Evolutionary conservation across 495 filamentous ascomycete species (phyloP), one percentile per base, ranked within the genome.

Genomic region (Aspergillus cristatus): DNA sequence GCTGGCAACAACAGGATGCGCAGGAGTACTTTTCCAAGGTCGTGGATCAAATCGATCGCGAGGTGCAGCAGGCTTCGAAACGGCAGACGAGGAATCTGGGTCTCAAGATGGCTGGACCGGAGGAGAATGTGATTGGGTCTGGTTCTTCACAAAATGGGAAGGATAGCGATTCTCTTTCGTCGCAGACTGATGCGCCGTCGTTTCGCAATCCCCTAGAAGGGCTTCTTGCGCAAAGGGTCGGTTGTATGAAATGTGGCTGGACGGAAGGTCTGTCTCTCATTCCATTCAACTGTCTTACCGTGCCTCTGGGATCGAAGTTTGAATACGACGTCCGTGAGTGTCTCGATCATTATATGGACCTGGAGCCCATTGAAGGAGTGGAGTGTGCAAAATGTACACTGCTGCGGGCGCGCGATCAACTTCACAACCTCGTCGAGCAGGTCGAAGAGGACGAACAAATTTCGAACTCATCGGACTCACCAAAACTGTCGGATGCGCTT

Each of bases 1-100:
- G 82, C 32, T 91, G 82, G 80, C 81, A 94, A 55, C 93, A 99
- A 51, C 93, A 99, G 53, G 93, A 99, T 65, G 93, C 93, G 4
- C 93, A 99, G 57, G 93, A 99, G 57, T 99, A 95, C 53, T 94
- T 84, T 38, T 86, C 87, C 13, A 94, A 89, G 48, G 63, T 99
- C 16, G 67, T 94, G 38, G 85, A 90, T 35, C 78, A 89, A 44
- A 63, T 99, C 30, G 87, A 97, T 47, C 80, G 81, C 47, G 88
- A 93, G 45, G 65, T 84, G 17, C 55, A 62, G 13, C 68, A 68
- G 34, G 71, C 65, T 14, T 55, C 67, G 6, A 61, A 60, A 2
- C 60, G 65, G 13, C 49, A 63, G 43, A 57, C 60, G 29, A 42
- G 58, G 35, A 64, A 65, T 20, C 24, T 54, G 37, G 71, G 72